A percentile compares a stretch with the other conserved stretches of the same genome.
phyloP scores from a whole-genome alignment of 208 protist genomes.

The Trichomonas gallinae region DNA sequence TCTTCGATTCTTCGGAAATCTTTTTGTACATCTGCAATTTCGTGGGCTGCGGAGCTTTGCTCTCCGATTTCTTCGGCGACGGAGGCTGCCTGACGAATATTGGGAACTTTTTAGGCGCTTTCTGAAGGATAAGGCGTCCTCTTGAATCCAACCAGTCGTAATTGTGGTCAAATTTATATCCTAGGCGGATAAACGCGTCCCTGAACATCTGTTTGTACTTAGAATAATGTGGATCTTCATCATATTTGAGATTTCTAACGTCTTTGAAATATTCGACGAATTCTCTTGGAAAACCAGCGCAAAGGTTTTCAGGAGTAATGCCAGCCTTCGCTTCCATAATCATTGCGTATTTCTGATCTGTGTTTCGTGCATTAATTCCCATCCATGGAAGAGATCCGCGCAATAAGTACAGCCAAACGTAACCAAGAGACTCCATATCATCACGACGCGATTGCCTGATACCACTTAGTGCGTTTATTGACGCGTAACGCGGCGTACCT shows the following conservation, averaged over 20 bases:
- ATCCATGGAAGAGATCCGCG: slow-evolving; percentile 90
- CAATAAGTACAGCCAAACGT: slow-evolving; percentile 95
- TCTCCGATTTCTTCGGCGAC: background rate
- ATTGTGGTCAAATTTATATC: slow-evolving; percentile 84
- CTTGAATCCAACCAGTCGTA: slow-evolving; percentile 74
- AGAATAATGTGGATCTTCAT: slow-evolving; percentile 93
- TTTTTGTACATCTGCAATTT: background rate
- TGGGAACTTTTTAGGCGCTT: background rate
- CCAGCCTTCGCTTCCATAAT: slow-evolving; percentile 40
- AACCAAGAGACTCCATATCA: slow-evolving; percentile 76
- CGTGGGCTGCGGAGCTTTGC: background rate
- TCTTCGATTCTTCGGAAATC: background rate
- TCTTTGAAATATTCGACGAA: slow-evolving; percentile 92
- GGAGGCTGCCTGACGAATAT: background rate
- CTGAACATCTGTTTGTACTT: slow-evolving; percentile 67
- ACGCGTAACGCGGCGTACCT: slow-evolving; percentile 93
- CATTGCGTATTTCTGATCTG: background rate
- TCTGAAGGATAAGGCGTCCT: background rate
- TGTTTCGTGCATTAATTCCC: slow-evolving; percentile 51
- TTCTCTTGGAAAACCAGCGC: slow-evolving; percentile 61
- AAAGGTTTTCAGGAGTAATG: slow-evolving; percentile 77
- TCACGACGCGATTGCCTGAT: slow-evolving; percentile 64
- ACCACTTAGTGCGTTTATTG: slow-evolving; percentile 92
- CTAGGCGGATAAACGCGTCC: slow-evolving; percentile 87
- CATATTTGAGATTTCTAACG: slow-evolving; percentile 79